These are phyloP conservation scores for Dryadomyces sulphureus DNA, from an alignment of 2,329 filamentous ascomycete genomes.

Conservation along the genomic window DNA sequence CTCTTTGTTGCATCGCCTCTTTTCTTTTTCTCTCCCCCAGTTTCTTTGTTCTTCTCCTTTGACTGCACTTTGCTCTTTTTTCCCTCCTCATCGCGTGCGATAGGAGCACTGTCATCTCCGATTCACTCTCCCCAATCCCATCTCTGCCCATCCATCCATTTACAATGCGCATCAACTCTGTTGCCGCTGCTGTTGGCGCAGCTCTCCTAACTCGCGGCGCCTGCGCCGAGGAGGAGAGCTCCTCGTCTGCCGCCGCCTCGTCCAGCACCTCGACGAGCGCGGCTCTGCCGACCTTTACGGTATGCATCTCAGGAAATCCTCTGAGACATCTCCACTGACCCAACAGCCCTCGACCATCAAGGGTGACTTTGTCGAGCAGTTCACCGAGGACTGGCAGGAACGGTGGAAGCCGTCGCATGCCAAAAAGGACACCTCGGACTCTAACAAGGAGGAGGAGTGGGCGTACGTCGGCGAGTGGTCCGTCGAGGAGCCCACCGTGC, in stretches of 20 bases:
- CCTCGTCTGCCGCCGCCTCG: no score
- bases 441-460: slow-evolving; percentile 77
- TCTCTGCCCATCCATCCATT: not conserved
- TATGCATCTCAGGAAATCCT: slow-evolving; percentile 23
- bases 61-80: slow-evolving; percentile 3
- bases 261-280: slow-evolving; percentile 34
- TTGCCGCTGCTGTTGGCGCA: slow-evolving; percentile 62
- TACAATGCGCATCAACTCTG: slow-evolving; percentile 72
- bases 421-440: slow-evolving; percentile 74
- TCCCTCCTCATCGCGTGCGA: not conserved
- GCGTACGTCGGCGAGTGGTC: slow-evolving; percentile 94
- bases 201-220: slow-evolving; percentile 57
- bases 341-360: slow-evolving; percentile 70
- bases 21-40: not conserved
- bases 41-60: slow-evolving; percentile 1
- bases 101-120: not conserved
- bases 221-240: slow-evolving; percentile 53
- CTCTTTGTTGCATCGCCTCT: slow-evolving; percentile 1
- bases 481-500: slow-evolving; percentile 82
- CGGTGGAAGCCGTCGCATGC: slow-evolving; percentile 92
- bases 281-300: slow-evolving; percentile 72
- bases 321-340: not conserved
- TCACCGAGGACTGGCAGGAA: slow-evolving; percentile 88
- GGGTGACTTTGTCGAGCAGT: slow-evolving; percentile 94
- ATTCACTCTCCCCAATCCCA: not conserved